These are phyloP conservation scores for Daldinia sp. DNA, from an alignment of 2,329 filamentous ascomycete genomes.

Conservation along the genomic window DNA sequence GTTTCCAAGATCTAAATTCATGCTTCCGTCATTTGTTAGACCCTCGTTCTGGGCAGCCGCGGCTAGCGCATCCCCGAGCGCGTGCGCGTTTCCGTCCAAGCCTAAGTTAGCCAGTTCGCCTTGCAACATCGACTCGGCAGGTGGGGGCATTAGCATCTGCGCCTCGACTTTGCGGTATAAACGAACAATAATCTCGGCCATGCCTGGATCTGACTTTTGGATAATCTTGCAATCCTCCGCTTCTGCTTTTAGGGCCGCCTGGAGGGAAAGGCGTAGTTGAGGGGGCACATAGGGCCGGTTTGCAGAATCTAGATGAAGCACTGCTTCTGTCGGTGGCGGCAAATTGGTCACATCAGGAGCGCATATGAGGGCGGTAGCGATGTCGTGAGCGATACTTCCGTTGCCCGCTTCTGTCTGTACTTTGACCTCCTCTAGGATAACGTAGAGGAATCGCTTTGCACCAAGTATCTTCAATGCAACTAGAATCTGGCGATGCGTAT, in stretches of 20 bases:
- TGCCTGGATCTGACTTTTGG: constrained; percentile 62
- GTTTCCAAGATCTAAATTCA: constrained; percentile 51
- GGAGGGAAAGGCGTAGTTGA: constrained; percentile 64
- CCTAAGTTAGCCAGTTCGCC: constrained; percentile 52
- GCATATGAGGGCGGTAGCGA: constrained; percentile 74
- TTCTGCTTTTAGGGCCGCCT: constrained; percentile 65
- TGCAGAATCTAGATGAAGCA: constrained; percentile 48
- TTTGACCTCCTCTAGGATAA: constrained; percentile 74
- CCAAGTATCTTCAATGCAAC: constrained; percentile 68
- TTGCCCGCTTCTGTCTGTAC: constrained; percentile 67
- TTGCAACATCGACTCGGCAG: constrained; percentile 53
- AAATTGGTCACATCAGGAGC: constrained; percentile 66
- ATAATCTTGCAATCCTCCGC: constrained; percentile 65
- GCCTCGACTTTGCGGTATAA: constrained; percentile 71
- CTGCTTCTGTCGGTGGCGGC: constrained; percentile 45
- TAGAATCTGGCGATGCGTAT: constrained; percentile 76
- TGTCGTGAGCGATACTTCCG: constrained; percentile 70
- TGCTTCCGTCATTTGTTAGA: constrained; percentile 48
- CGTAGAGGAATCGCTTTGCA: constrained; percentile 64
- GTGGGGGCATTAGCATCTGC: constrained; percentile 60
- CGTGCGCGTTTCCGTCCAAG: constrained; percentile 50
- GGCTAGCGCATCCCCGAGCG: constrained; percentile 54
- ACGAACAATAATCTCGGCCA: constrained; percentile 69
- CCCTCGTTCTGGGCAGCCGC: constrained; percentile 53
- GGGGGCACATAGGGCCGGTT: constrained; percentile 48